These are phyloP conservation scores for Kockovaella imperatae DNA, from an alignment of 768 basidiomycete species.

Conservation along the genomic window DNA sequence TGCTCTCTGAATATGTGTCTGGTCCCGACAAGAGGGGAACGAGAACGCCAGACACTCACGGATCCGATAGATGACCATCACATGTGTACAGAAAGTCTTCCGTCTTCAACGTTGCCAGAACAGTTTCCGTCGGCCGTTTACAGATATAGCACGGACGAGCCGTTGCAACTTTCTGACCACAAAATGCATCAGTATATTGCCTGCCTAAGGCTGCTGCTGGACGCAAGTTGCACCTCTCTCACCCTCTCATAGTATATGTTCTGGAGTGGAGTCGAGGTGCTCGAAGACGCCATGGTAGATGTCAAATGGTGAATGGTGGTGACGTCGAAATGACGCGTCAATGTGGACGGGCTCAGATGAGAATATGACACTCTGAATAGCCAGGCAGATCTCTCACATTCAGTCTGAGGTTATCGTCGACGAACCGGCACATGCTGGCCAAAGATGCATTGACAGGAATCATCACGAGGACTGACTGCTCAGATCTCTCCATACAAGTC, in stretches of 20 bases:
- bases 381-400: too few relatives aligned
- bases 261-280: conserved; percentile 25
- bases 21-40: conserved; percentile 9
- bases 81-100: conserved; percentile 83
- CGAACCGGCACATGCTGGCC: too few relatives aligned
- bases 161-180: conserved; percentile 62
- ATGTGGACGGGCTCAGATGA: too few relatives aligned
- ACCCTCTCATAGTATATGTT: conserved; percentile 89
- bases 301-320: too few relatives aligned
- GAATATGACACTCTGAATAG: too few relatives aligned
- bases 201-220: background rate
- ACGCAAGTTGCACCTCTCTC: conserved; percentile 42
- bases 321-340: too few relatives aligned
- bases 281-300: background rate
- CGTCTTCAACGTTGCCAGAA: conserved; percentile 74
- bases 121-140: conserved; percentile 68
- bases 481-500: too few relatives aligned
- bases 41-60: conserved; percentile 55
- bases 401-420: too few relatives aligned
- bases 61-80: conserved; percentile 67
- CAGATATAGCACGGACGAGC: conserved; percentile 58
- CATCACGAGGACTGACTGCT: too few relatives aligned
- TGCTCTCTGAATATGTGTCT: conserved; percentile 5
- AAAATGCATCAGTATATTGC: background rate
- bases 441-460: too few relatives aligned